Evolutionary conservation across 768 basidiomycete genomes (phyloP).

Genomic region (Xerocomus spinulosus): DNA sequence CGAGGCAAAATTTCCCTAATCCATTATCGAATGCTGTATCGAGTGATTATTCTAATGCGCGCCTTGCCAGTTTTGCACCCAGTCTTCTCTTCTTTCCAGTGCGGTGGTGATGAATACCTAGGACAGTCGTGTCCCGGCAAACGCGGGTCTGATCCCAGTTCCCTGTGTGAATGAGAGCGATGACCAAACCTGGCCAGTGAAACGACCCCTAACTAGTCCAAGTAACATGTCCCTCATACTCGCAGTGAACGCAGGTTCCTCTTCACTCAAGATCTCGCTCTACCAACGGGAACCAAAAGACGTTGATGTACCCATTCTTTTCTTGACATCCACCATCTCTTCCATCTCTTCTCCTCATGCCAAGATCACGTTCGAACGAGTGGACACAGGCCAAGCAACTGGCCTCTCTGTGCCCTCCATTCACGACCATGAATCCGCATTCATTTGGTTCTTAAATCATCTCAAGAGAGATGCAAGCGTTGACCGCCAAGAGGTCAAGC

Average conservation of each 20-base stretch:
- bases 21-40: background rate
- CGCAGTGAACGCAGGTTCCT: conserved; percentile 76
- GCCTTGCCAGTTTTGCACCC: background rate
- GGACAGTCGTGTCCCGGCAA: conserved; percentile 3
- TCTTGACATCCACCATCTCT: conserved; percentile 51
- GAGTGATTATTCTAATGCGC: background rate
- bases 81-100: conserved; percentile 2
- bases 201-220: too few species aligned
- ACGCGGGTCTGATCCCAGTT: background rate
- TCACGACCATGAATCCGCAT: conserved; percentile 57
- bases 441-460: conserved; percentile 52
- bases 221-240: conserved; percentile 55
- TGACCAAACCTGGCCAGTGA: too few species aligned
- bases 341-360: conserved; percentile 54
- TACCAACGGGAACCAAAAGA: conserved; percentile 36
- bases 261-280: conserved; percentile 80
- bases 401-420: conserved; percentile 32
- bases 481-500: conserved; percentile 40
- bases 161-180: too few species aligned
- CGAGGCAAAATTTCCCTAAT: conserved; percentile 19
- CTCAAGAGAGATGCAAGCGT: conserved; percentile 41
- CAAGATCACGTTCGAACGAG: conserved; percentile 41
- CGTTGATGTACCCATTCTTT: conserved; percentile 37
- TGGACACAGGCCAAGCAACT: background rate
- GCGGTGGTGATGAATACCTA: conserved; percentile 1